phyloP scores from a whole-genome alignment of 2,329 filamentous ascomycete species.

The Paraphoma sp. region DNA sequence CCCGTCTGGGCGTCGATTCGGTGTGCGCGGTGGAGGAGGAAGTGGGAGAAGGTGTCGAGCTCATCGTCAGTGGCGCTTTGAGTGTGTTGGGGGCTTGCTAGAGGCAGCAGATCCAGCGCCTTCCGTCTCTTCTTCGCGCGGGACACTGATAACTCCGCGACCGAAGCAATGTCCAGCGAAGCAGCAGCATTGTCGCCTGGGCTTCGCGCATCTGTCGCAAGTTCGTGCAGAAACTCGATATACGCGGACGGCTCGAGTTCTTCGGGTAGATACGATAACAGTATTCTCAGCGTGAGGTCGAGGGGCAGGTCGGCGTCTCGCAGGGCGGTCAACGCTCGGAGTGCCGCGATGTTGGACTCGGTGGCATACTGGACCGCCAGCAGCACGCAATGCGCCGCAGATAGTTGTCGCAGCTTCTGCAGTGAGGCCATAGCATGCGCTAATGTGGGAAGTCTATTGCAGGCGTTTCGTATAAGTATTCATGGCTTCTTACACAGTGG shows the following conservation, averaged over 20 bases:
- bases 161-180: conserved; percentile 60
- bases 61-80: conserved; percentile 57
- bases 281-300: conserved; percentile 72
- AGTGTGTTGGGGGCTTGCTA: conserved; percentile 59
- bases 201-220: conserved; percentile 59
- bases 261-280: conserved; percentile 81
- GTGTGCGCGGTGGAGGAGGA: conserved; percentile 72
- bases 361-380: conserved; percentile 74
- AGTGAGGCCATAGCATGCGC: conserved; percentile 30
- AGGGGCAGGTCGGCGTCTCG: conserved; percentile 66
- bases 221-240: conserved; percentile 64
- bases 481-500: conserved; percentile 1
- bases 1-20: conserved; percentile 75
- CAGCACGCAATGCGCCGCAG: conserved; percentile 72
- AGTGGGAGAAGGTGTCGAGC: conserved; percentile 65
- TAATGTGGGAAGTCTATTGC: background rate
- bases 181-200: conserved; percentile 44
- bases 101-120: conserved; percentile 68
- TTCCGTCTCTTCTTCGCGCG: conserved; percentile 69
- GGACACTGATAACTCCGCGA: conserved; percentile 66
- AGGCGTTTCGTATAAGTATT: background rate
- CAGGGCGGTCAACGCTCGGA: conserved; percentile 66
- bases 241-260: conserved; percentile 69
- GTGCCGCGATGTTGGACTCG: conserved; percentile 67
- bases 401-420: conserved; percentile 53